Percentiles rank a stretch among this genome's conserved stretches.
Evolutionary conservation across 768 basidiomycete species (phyloP).

Genomic region (Suillus brevipes): DNA sequence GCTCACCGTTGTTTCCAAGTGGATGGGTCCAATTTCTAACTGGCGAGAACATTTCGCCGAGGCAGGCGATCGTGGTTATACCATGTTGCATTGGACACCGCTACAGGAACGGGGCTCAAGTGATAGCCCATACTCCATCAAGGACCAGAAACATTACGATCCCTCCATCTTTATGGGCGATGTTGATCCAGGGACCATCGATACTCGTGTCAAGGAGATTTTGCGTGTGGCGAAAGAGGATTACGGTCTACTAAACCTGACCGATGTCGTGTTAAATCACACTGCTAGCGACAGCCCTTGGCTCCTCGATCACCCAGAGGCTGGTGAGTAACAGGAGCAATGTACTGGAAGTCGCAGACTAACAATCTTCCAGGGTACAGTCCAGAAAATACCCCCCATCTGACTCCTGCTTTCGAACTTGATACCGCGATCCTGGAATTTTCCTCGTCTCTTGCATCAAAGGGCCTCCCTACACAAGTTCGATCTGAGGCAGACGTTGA

Average conservation of each 20-base stretch:
- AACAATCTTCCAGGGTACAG: slow-evolving; percentile 66
- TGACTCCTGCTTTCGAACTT: slow-evolving; percentile 88
- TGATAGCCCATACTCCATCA: slow-evolving; percentile 92
- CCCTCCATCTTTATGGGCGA: slow-evolving; percentile 59
- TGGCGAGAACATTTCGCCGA: slow-evolving; percentile 85
- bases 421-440: slow-evolving; percentile 86
- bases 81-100: slow-evolving; percentile 97
- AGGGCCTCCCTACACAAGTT: slow-evolving; percentile 72
- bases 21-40: slow-evolving; percentile 85
- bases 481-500: slow-evolving; percentile 68
- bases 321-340: slow-evolving; percentile 52
- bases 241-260: slow-evolving; percentile 86
- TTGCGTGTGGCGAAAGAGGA: slow-evolving; percentile 75
- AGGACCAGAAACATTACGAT: slow-evolving; percentile 83
- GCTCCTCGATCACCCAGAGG: slow-evolving; percentile 93
- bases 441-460: slow-evolving; percentile 60
- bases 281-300: slow-evolving; percentile 93
- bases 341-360: slow-evolving; percentile 5
- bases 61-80: slow-evolving; percentile 89
- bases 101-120: slow-evolving; percentile 89
- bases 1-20: slow-evolving; percentile 92
- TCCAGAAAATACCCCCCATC: slow-evolving; percentile 87
- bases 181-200: slow-evolving; percentile 50
- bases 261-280: slow-evolving; percentile 97
- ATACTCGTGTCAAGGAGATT: slow-evolving; percentile 58